Evolutionary conservation across 2,329 filamentous ascomycete species (phyloP).

Genomic region (Madurella fahalii): DNA sequence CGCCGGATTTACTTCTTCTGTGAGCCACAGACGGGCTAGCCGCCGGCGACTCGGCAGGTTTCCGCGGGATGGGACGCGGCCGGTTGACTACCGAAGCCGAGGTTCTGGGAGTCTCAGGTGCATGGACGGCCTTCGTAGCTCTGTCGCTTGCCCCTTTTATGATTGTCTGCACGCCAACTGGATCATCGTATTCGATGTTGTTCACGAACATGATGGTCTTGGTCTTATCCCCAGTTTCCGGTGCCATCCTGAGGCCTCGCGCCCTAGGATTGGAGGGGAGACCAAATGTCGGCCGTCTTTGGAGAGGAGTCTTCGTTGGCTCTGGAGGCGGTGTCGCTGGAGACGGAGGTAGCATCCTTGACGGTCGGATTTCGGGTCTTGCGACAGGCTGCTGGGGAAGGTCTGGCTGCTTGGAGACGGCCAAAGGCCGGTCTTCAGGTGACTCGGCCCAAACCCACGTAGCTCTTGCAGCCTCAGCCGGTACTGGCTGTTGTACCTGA

Average conservation of each 20-base stretch:
- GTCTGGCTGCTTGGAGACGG: neutral
- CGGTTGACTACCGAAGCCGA: slow-evolving; percentile 47
- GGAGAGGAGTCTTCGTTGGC: slow-evolving; percentile 37
- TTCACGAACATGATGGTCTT: slow-evolving; percentile 55
- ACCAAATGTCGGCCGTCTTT: slow-evolving; percentile 43
- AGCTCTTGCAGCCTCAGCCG: neutral
- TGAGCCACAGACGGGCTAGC: slow-evolving; percentile 38
- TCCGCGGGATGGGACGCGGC: slow-evolving; percentile 53
- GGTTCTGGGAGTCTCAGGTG: slow-evolving; percentile 22
- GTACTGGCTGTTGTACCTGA: neutral
- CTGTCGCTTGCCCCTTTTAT: slow-evolving; percentile 41
- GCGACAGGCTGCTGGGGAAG: slow-evolving; percentile 8
- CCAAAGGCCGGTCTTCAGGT: slow-evolving; percentile 9
- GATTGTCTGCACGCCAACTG: slow-evolving; percentile 45
- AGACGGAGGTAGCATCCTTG: slow-evolving; percentile 28
- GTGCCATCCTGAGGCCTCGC: slow-evolving; percentile 31
- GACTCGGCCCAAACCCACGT: neutral
- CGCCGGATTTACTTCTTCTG: slow-evolving; percentile 47
- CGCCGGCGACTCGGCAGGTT: slow-evolving; percentile 43
- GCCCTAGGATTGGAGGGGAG: slow-evolving; percentile 47
- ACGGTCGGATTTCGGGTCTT: slow-evolving; percentile 30
- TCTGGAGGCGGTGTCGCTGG: slow-evolving; percentile 32
- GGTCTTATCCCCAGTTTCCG: slow-evolving; percentile 32
- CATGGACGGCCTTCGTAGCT: slow-evolving; percentile 23
- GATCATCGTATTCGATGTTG: slow-evolving; percentile 52